Conservation (phyloP, 805 yeast species). For the Debaryomyces castellii region DNA sequence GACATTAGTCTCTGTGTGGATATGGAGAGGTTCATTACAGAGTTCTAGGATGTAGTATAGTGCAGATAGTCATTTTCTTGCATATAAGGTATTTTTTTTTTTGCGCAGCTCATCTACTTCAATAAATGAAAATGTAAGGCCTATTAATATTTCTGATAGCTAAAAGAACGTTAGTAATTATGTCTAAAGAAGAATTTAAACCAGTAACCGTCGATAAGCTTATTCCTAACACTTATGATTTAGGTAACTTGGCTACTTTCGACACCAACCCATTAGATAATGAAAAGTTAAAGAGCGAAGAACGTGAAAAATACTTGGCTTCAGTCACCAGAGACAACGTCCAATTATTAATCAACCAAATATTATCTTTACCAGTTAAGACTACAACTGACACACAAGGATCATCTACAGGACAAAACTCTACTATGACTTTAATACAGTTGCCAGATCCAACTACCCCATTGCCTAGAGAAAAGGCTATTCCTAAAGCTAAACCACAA, state of each 20-base stretch:
- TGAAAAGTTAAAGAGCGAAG: conserved; percentile 53
- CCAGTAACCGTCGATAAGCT: conserved; percentile 89
- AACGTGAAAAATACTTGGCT: conserved; percentile 63
- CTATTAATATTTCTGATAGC: background rate
- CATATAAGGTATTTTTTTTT: conserved; percentile 1
- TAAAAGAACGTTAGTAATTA: conserved; percentile 1
- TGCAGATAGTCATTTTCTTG: background rate
- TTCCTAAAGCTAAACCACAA: conserved; percentile 88
- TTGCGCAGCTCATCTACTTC: conserved; percentile 6
- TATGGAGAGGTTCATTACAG: conserved; percentile 53
- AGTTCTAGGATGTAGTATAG: conserved; percentile 13
- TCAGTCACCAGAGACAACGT: conserved; percentile 84
- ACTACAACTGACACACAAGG: conserved; percentile 75
- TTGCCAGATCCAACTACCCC: conserved; percentile 81
- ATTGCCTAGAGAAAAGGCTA: conserved; percentile 91
- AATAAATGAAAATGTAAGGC: background rate
- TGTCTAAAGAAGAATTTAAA: conserved; percentile 37
- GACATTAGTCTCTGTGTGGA: conserved; percentile 62
- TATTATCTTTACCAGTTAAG: conserved; percentile 84
- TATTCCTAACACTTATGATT: conserved; percentile 84
- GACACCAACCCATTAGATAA: conserved; percentile 85
- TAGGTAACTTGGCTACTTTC: conserved; percentile 88
- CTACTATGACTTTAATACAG: conserved; percentile 78
- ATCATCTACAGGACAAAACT: conserved; percentile 58
- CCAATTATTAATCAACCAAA: conserved; percentile 86